phyloP scores from a whole-genome alignment of 768 basidiomycete species.

The Mycena galericulata region DNA sequence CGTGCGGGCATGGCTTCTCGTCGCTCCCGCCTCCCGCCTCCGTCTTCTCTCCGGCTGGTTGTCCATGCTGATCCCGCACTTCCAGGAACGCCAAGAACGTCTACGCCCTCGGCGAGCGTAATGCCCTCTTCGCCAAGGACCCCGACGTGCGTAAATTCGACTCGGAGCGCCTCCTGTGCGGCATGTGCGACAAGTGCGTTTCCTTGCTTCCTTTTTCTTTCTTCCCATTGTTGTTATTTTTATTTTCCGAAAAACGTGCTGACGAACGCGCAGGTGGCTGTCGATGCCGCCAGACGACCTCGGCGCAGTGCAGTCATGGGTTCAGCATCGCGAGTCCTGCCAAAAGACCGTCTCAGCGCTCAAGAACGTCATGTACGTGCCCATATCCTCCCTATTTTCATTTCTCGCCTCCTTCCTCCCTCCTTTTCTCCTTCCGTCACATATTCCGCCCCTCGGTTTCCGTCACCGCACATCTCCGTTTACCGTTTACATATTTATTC shows the following conservation, averaged over 20 bases:
- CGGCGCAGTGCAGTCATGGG: constrained; percentile 74
- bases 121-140: constrained; percentile 69
- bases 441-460: background rate
- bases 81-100: constrained; percentile 62
- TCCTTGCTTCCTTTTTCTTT: background rate
- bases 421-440: background rate
- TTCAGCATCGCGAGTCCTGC: constrained; percentile 70
- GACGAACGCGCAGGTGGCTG: constrained; percentile 62
- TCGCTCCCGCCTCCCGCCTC: background rate
- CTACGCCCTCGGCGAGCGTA: constrained; percentile 71
- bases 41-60: background rate
- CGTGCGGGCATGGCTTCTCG: background rate
- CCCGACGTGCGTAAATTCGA: constrained; percentile 82
- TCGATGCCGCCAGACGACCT: constrained; percentile 67
- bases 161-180: constrained; percentile 76
- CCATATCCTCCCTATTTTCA: background rate
- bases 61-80: background rate
- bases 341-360: constrained; percentile 48
- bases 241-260: background rate
- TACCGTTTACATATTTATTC: background rate
- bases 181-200: constrained; percentile 63
- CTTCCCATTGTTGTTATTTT: background rate
- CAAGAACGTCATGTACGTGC: constrained; percentile 32
- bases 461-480: background rate
- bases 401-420: constrained; percentile 3